Evolutionary conservation across 805 yeast species (phyloP), one percentile per base, ranked within the genome.

Genomic region (Candida endomychidarum): DNA sequence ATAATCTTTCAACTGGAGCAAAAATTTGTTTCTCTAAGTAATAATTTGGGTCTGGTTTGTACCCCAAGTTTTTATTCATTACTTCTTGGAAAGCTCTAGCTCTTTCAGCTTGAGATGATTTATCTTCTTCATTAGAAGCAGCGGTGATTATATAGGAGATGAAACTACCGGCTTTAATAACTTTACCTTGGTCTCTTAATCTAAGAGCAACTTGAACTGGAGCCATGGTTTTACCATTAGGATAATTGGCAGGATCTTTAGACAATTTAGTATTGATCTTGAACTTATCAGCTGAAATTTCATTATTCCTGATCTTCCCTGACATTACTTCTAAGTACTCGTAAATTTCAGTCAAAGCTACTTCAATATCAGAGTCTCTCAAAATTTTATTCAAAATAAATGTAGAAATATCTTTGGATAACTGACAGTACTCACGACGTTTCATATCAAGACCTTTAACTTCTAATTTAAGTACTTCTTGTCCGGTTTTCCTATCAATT

Each of bases 391-490:
- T 71, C 52, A 93, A 72, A 5, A 87, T 86, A 59, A 73, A 81
- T 6, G 80, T 78, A 1, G 96, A 88, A 5, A 86, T 78, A 40
- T 91, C 96, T 58, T 90, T 93, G 1, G 98, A 87, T 36, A 93
- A 65, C 36, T 89, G 95, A 67, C 97, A 88, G 60, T 77, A 93
- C 63, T 93, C 99, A 72, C 99, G 87, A 62, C 99, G 89, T 56
- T 78, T 81, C 95, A 93, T 83, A 69, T 93, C 99, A 36, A 93
- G 75, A 55, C 99, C 99, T 60, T 93, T 93, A 31, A 91, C 96
- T 61, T 93, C 97, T 47, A 91, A 69, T 14, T 67, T 58, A 5
- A 81, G 67, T 3, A 42, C 40, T 37, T 65, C 70, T 42, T 83
- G 78, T 8, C 77, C 75, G 8, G 88, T 84, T 26, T 68, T 67